phyloP scores from a whole-genome alignment of 2,329 filamentous ascomycete genomes.

The Fusarium azukiicola region DNA sequence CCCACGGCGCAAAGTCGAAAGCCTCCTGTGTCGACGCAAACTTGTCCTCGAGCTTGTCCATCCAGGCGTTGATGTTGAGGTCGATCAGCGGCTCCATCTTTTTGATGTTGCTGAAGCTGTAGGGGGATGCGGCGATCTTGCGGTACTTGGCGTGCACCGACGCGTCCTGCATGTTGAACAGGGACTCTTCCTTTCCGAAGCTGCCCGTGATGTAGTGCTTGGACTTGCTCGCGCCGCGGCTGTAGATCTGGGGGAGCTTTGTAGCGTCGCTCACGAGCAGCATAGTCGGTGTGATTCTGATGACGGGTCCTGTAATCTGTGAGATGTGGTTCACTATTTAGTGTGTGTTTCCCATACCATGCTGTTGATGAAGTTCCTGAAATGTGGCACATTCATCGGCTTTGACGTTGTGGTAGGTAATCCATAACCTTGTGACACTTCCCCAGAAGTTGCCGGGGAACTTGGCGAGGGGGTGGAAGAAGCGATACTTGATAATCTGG shows the following conservation, averaged over 20 bases:
- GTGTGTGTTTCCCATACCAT: slow-evolving; percentile 23
- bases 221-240: slow-evolving; percentile 76
- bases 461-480: slow-evolving; percentile 43
- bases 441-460: slow-evolving; percentile 48
- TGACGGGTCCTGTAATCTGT: slow-evolving; percentile 42
- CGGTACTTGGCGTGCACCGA: slow-evolving; percentile 73
- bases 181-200: slow-evolving; percentile 75
- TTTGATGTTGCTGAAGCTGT: slow-evolving; percentile 77
- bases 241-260: slow-evolving; percentile 77
- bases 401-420: slow-evolving; percentile 49
- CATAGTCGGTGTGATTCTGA: slow-evolving; percentile 52
- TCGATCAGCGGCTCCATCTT: slow-evolving; percentile 80
- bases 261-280: slow-evolving; percentile 62
- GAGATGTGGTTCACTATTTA: rapidly evolving
- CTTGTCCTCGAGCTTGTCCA: slow-evolving; percentile 66
- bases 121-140: slow-evolving; percentile 76
- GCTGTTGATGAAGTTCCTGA: slow-evolving; percentile 39
- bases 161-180: slow-evolving; percentile 79
- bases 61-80: slow-evolving; percentile 71
- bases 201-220: slow-evolving; percentile 79
- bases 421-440: slow-evolving; percentile 47
- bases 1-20: slow-evolving; percentile 73
- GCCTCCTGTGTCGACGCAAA: slow-evolving; percentile 68
- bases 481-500: slow-evolving; percentile 44
- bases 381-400: slow-evolving; percentile 42